A percentile compares a stretch with the other conserved stretches of the same genome.
phyloP scores from a whole-genome alignment of 2,329 filamentous ascomycete genomes.

The Venturia carpophila region DNA sequence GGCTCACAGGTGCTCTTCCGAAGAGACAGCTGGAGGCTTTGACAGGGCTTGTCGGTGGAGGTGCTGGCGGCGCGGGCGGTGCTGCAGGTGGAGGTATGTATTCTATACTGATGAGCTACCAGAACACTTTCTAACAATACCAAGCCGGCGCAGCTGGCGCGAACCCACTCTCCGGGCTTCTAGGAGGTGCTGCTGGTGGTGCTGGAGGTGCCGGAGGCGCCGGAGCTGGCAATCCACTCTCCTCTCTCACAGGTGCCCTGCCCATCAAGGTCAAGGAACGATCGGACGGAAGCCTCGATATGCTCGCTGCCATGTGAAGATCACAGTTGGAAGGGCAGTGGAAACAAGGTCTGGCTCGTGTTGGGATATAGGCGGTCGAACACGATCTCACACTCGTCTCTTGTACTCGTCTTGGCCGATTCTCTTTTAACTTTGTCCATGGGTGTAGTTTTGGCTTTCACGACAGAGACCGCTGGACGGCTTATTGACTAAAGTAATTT shows the following conservation, averaged over 20 bases:
- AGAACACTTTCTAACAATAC: background rate
- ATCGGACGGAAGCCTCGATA: slow-evolving; percentile 10
- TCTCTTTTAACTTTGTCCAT: no score
- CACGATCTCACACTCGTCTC: no score
- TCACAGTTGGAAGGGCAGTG: background rate
- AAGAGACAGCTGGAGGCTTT: no score
- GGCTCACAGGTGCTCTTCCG: no score
- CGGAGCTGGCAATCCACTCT: background rate
- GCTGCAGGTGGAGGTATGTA: background rate
- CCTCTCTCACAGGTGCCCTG: background rate
- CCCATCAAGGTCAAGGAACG: slow-evolving; percentile 3
- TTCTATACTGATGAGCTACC: background rate
- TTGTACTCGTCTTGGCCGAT: no score
- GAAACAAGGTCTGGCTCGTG: background rate
- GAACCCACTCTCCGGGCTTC: slow-evolving; percentile 1
- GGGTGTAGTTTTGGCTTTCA: background rate
- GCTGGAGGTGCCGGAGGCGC: background rate
- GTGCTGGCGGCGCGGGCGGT: background rate
- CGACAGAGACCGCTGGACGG: background rate
- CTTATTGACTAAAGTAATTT: background rate
- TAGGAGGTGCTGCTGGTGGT: slow-evolving; percentile 10
- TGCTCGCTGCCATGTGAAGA: slow-evolving; percentile 6
- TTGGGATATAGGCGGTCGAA: background rate
- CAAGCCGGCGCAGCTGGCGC: slow-evolving; percentile 1
- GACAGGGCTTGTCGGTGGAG: background rate